phyloP scores from a whole-genome alignment of 2,329 filamentous ascomycete species.

The Colletotrichum tropicicola region DNA sequence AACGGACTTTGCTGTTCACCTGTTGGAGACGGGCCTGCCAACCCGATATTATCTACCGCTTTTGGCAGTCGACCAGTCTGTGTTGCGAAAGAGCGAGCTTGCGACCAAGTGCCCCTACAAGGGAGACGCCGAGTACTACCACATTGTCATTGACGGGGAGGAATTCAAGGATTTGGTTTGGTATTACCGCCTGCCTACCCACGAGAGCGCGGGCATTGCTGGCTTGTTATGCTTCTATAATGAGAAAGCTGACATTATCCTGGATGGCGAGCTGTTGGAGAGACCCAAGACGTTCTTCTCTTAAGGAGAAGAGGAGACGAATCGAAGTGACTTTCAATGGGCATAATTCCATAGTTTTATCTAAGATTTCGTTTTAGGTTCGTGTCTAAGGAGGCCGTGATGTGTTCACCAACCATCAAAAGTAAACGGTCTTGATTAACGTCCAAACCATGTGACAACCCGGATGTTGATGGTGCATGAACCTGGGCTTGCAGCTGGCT shows the following conservation, averaged over 20 bases:
- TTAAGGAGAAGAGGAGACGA: too few relatives aligned
- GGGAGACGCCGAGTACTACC: constrained; percentile 70
- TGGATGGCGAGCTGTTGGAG: constrained; percentile 56
- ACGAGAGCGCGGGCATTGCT: constrained; percentile 63
- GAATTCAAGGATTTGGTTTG: constrained; percentile 63
- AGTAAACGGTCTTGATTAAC: too few relatives aligned
- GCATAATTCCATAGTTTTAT: too few relatives aligned
- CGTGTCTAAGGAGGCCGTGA: too few relatives aligned
- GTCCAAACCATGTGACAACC: too few relatives aligned
- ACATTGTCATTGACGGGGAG: constrained; percentile 56
- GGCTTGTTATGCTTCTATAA: constrained; percentile 73
- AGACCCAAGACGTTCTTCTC: constrained; percentile 40
- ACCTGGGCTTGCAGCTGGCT: too few relatives aligned
- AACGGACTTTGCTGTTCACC: constrained; percentile 56
- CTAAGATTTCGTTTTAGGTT: too few relatives aligned
- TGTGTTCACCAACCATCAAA: too few relatives aligned
- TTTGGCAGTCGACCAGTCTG: constrained; percentile 54
- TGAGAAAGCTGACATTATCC: constrained; percentile 70
- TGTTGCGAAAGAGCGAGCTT: constrained; percentile 59
- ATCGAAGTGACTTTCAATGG: too few relatives aligned
- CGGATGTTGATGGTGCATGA: too few relatives aligned
- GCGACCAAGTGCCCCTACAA: constrained; percentile 74
- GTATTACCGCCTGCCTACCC: constrained; percentile 68
- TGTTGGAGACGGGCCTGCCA: constrained; percentile 69
- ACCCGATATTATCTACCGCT: constrained; percentile 67